phyloP scores from a whole-genome alignment of 1,284 basidiomycete genomes.

The Malassezia japonica region DNA sequence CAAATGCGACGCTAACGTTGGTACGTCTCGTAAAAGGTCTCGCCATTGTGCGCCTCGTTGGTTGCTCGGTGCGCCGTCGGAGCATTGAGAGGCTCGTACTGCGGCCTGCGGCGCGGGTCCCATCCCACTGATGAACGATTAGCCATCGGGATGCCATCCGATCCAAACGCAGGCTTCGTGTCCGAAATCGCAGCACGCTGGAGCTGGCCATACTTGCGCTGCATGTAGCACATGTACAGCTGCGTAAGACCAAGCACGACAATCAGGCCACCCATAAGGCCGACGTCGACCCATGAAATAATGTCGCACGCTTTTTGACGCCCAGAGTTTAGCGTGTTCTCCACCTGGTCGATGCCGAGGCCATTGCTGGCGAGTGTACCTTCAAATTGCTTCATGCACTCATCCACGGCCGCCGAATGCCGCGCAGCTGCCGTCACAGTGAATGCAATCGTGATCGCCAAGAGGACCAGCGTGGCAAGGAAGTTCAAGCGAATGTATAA shows the following conservation, averaged over 20 bases:
- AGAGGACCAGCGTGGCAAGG: conserved; percentile 29
- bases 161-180: not conserved
- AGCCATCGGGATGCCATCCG: not conserved
- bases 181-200: conserved; percentile 19
- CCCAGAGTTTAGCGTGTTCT: conserved; percentile 7
- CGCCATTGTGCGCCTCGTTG: too few species aligned
- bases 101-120: not conserved
- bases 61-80: too few species aligned
- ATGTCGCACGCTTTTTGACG: conserved; percentile 33
- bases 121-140: not conserved
- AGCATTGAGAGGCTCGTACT: conserved; percentile 3
- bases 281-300: conserved; percentile 43
- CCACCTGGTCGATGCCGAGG: conserved; percentile 8
- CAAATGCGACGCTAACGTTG: too few species aligned
- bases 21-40: too few species aligned
- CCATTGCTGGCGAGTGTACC: conserved; percentile 2
- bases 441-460: conserved; percentile 35
- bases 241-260: conserved; percentile 40
- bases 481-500: conserved; percentile 41
- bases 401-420: conserved; percentile 24
- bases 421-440: conserved; percentile 26
- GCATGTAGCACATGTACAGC: conserved; percentile 44
- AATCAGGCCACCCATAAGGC: conserved; percentile 37
- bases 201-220: conserved; percentile 35
- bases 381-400: conserved; percentile 18